Evolutionary conservation across 352 stramenopile species (phyloP).

Genomic region (Lagenidium sp.): DNA sequence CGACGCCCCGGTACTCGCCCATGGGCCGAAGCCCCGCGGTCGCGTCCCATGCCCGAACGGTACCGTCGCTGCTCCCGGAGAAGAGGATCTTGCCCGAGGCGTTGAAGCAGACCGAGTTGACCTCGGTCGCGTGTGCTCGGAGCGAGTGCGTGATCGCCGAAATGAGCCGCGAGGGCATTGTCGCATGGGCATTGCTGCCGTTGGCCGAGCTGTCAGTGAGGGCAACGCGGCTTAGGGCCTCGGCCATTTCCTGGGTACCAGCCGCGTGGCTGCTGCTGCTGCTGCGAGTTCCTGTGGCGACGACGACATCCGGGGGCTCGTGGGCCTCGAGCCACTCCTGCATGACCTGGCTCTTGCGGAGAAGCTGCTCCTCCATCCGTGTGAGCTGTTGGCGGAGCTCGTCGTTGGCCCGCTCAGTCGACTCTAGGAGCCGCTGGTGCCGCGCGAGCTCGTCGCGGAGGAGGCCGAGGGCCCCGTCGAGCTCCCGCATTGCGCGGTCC

Average conservation of each 20-base stretch:
- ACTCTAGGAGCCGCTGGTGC: conserved; percentile 39
- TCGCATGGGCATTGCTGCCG: too few species aligned
- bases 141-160: conserved; percentile 40
- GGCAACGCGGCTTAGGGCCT: conserved; percentile 32
- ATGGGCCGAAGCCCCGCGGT: conserved; percentile 32
- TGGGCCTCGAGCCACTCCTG: conserved; percentile 46
- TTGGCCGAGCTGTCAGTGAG: conserved; percentile 14
- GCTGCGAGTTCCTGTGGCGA: neutral
- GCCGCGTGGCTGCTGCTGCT: conserved; percentile 12
- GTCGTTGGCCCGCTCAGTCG: conserved; percentile 32
- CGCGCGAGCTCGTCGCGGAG: conserved; percentile 50
- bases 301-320: conserved; percentile 18
- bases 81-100: conserved; percentile 76
- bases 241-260: conserved; percentile 33
- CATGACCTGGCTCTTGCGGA: conserved; percentile 50
- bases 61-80: conserved; percentile 75
- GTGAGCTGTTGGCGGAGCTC: conserved; percentile 27
- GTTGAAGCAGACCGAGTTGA: conserved; percentile 82
- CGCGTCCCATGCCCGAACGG: conserved; percentile 68
- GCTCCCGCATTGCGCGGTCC: conserved; percentile 51
- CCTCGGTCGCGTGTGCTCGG: conserved; percentile 71
- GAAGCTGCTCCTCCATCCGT: conserved; percentile 42
- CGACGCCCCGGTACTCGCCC: conserved; percentile 69
- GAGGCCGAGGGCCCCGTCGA: conserved; percentile 37
- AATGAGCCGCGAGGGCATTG: conserved; percentile 26